Base-by-base conservation (phyloP, 306 rosid species). In the Betula pendula region DNA sequence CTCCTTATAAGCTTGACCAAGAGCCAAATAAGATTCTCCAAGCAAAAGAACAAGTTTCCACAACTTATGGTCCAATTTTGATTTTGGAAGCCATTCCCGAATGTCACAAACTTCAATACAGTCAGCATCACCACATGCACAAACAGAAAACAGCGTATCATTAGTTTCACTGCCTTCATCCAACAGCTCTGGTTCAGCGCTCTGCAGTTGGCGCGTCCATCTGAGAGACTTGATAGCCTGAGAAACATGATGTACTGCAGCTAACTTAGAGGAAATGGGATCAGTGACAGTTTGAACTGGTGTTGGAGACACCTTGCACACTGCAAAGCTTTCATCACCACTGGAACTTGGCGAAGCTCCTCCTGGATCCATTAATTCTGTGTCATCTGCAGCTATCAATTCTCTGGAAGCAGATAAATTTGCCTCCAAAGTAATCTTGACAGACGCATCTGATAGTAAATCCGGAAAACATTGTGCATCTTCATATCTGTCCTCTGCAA, bases 11-110 rank as follows among this genome's bases (percentile, higher is more conserved):
- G 97, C 96, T 77, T 90, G 93, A 20, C 95, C 93, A 81, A 94
- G 97, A 19, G 93, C 96, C 89, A 94, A 90, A 88, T 94, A 94
- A 56, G 97, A 89, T 81, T 94, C 98, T 67, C 97, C 97, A 75
- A 94, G 98, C 88, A 94, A 87, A 77, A 94, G 98, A 81, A 94
- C 97, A 68, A 94, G 90, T 76, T 94, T 94, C 98, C 98, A 92
- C 81, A 92, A 77, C 88, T 88, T 94, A 81, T 89, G 83, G 83
- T 94, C 96, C 88, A 94, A 83, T 79, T 89, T 94, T 75, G 96
- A 92, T 68, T 78, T 92, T 74, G 97, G 98, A 84, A 94, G 98
- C 98, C 98, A 94, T 83, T 92, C 90, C 74, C 92, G 85, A 72
- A 94, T 93, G 81, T 94, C 98, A 77, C 98, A 94, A 76, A 94